Conservation (phyloP, 768 basidiomycete species). For the Amanita pallidorosea region DNA sequence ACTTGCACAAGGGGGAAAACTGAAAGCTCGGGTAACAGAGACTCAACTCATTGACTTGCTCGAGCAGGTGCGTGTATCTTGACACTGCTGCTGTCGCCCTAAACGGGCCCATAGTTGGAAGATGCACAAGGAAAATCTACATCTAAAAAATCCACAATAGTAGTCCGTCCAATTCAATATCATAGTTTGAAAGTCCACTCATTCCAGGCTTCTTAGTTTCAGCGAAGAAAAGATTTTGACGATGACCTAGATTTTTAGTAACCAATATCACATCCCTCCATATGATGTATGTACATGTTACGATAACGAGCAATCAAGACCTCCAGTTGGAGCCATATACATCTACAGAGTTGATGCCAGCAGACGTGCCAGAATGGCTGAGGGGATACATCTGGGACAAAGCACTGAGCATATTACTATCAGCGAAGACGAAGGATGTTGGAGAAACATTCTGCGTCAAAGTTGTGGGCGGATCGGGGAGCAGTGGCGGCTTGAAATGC, state of each 20-base stretch:
- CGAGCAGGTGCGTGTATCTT: slow-evolving; percentile 53
- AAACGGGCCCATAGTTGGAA: slow-evolving; percentile 33
- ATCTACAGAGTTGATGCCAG: not conserved
- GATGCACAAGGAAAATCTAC: slow-evolving; percentile 37
- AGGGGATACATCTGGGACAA: slow-evolving; percentile 5
- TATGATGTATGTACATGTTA: not conserved
- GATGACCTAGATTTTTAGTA: slow-evolving; percentile 52
- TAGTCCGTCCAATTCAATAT: slow-evolving; percentile 24
- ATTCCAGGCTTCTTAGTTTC: slow-evolving; percentile 29
- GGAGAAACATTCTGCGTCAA: slow-evolving; percentile 2
- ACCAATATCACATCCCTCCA: not conserved
- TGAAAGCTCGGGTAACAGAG: slow-evolving; percentile 69
- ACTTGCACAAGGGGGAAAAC: slow-evolving; percentile 78
- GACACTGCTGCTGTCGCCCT: slow-evolving; percentile 12
- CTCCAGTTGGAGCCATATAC: slow-evolving; percentile 2
- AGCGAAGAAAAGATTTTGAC: slow-evolving; percentile 55
- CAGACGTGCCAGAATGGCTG: slow-evolving; percentile 1
- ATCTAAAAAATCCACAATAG: slow-evolving; percentile 48
- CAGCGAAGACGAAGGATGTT: not conserved
- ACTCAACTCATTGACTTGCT: slow-evolving; percentile 75
- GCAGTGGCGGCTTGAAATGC: slow-evolving; percentile 49
- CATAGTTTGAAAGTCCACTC: not conserved
- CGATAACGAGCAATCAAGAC: not conserved
- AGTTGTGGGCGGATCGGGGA: slow-evolving; percentile 9
- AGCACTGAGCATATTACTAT: not conserved